Base-by-base conservation (phyloP, 441 rosid species). In the Omphalea diandra region DNA sequence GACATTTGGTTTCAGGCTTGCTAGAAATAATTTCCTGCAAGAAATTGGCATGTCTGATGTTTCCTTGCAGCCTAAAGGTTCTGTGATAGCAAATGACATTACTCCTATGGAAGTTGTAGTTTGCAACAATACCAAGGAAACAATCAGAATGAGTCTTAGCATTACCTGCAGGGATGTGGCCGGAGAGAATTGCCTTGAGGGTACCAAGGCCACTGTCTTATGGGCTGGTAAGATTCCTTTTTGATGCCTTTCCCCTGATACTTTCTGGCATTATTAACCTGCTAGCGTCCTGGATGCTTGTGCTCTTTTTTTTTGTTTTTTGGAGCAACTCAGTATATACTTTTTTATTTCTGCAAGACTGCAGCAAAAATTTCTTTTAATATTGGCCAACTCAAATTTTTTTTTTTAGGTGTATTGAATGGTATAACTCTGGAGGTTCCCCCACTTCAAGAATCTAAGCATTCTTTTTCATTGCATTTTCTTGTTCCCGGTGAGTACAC, bases 401-500 rank as follows among this genome's bases (percentile, higher is more conserved):
- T n/a, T n/a, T 33, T 67, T 31, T 27, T 72, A 91, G 98, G 97
- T 73, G 87, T 87, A 35, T 73, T 94, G 65, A 82, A 83, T 78
- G 97, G 93, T 63, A 87, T 95, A 67, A 67, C 77, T 27, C 71
- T 89, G 86, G 98, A 93, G 79, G 91, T 83, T 76, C 89, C 91
- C 2, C 93, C 99, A 0, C 87, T 95, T 38, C 74, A 84, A 81
- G 98, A 93, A 83, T 59, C 82, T n/a, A 86, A 80, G 76, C 98
- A 91, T 72, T 26, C 84, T 35, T 95, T 95, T 82, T 85, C 98
- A 4, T 80, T 95, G 35, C 87, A 91, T 81, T 89, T 93, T 76
- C 95, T 93, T 56, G 94, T 93, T 12, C 99, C 98, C 0, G 99
- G 99, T 61, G 98, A 91, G 79, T 95, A 93, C 81, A 88, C 97